Evolutionary conservation across 1,284 basidiomycete species (phyloP), one percentile per base, ranked within the genome.

Genomic region (Cutaneotrichosporon sp.): DNA sequence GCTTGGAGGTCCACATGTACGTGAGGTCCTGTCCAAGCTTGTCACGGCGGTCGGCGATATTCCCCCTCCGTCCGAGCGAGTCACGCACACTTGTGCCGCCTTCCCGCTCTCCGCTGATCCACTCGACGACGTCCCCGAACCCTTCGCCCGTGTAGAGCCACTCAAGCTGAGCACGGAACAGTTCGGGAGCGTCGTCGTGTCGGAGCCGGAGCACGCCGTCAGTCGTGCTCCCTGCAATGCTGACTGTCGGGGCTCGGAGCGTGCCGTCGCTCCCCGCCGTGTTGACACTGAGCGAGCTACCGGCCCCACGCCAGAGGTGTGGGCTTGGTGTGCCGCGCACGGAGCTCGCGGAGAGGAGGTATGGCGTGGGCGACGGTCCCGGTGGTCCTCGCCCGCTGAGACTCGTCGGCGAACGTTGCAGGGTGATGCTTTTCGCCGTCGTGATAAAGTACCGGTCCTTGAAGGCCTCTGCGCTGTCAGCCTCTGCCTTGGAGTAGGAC

Each of bases 1-100:
- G 82, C 51, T 90, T 84, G 16, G 87, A 89, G 25, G 91, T 78
- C 92, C 92, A 96, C 90, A 93, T 93, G 78, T 87, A 96, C 25
- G 93, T 88, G 29, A 96, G 79, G 70, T 96, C 92, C 72, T 91
- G 87, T 17, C 72, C 67, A 33, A 94, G 82, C 72, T 92, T 92
- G 76, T 93, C 89, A 47, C 89, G 76, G n/a, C 88, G 78, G 52
- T 81, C 77, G 54, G 85, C 82, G 57, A 61, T 43, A 54, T 62
- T 55, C 2, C 68, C 66, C 46, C 64, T 35, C 12, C 66, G 47
- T 17, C 66, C 65, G 25, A 65, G 59, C 24, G 63, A 67, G 47
- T 66, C 64, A 27, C 65, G 58, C 25, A 64, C 51, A 46, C 58
- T 59, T 14, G 54, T 55, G 10, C 37, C 54, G 0, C 17, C 46